phyloP scores from a whole-genome alignment of 2,329 filamentous ascomycete species.

The Akanthomyces muscarius region DNA sequence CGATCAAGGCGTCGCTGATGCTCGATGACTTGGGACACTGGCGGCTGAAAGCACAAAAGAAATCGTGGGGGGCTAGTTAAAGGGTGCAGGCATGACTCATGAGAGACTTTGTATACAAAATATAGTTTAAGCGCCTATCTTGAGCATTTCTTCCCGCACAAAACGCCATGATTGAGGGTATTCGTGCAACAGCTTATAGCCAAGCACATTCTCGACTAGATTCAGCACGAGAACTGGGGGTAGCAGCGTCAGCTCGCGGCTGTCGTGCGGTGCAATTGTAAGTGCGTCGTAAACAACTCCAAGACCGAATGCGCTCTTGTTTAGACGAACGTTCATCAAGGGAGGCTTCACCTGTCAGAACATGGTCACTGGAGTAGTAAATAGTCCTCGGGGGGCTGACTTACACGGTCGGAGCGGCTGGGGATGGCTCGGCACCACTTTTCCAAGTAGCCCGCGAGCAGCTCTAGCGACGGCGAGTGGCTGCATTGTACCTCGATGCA shows the following conservation, averaged over 20 bases:
- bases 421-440: constrained; percentile 39
- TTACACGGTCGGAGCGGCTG: constrained; percentile 10
- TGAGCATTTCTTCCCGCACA: constrained; percentile 25
- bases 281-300: constrained; percentile 42
- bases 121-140: constrained; percentile 24
- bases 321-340: constrained; percentile 37
- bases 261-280: constrained; percentile 33
- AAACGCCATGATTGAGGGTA: constrained; percentile 27
- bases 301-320: constrained; percentile 43
- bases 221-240: constrained; percentile 42
- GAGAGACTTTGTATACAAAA: not conserved
- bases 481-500: constrained; percentile 43
- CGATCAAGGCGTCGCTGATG: not conserved
- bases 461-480: constrained; percentile 42
- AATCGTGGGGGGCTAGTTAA: not conserved
- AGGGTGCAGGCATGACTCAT: not conserved
- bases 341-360: constrained; percentile 34
- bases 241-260: constrained; percentile 31
- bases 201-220: constrained; percentile 45
- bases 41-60: not conserved
- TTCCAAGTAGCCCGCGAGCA: constrained; percentile 44
- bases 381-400: constrained; percentile 16
- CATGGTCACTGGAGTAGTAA: not conserved
- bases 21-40: not conserved
- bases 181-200: constrained; percentile 33